Evolutionary conservation across 2,329 filamentous ascomycete species (phyloP).

Genomic region (Dactylellina drechsleri): DNA sequence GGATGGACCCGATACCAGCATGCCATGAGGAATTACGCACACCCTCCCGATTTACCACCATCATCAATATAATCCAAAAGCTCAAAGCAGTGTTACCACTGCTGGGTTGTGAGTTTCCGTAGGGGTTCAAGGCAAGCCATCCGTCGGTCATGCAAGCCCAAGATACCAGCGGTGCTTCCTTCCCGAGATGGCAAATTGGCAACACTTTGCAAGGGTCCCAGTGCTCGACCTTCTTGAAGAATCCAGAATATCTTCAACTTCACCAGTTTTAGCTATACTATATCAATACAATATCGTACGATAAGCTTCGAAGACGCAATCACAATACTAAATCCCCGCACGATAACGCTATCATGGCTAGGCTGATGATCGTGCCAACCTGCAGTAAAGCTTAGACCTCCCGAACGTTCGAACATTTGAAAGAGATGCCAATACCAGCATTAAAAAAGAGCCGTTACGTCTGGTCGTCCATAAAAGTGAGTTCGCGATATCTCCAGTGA

Average conservation of each 20-base stretch:
- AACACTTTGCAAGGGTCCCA: conserved; percentile 23
- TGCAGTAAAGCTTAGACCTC: too few species aligned
- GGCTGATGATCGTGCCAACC: too few species aligned
- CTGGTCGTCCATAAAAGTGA: neutral
- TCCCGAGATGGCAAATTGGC: conserved; percentile 26
- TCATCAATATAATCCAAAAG: conserved; percentile 14
- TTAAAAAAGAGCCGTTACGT: neutral
- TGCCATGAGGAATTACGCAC: neutral
- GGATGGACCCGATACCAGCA: conserved; percentile 19
- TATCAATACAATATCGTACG: too few species aligned
- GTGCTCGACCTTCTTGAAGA: conserved; percentile 27
- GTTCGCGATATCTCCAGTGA: neutral
- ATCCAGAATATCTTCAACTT: conserved; percentile 10
- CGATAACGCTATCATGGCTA: too few species aligned
- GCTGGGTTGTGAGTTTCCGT: conserved; percentile 18
- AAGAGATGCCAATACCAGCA: too few species aligned
- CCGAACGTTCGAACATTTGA: too few species aligned
- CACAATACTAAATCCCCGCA: too few species aligned
- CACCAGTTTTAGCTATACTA: neutral
- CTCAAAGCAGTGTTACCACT: conserved; percentile 15
- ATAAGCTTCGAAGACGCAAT: too few species aligned
- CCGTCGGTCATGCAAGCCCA: conserved; percentile 39
- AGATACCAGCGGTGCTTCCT: conserved; percentile 34
- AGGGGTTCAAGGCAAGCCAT: conserved; percentile 52
- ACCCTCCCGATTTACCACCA: conserved; percentile 12